Evolutionary conservation across 306 rosid genomes (phyloP), one percentile per base, ranked within the genome.

Genomic region (Gynostemma pentaphyllum): DNA sequence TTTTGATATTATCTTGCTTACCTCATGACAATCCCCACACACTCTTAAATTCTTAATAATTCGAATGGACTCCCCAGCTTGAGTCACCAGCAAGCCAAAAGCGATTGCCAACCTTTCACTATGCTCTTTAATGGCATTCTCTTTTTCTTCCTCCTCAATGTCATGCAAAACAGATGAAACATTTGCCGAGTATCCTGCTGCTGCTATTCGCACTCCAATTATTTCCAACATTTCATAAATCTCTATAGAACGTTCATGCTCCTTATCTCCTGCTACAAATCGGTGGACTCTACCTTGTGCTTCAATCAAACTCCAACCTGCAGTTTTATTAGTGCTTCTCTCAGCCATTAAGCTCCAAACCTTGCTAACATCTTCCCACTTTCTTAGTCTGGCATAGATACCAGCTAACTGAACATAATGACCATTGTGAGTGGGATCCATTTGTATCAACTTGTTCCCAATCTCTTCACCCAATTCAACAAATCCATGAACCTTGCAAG

Each of bases 281-380:
- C 74, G 80, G 79, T 85, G 96, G 74, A 89, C 79, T 75, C 57
- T 80, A 24, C 83, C 88, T 51, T 80, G 76, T 30, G 68, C 78
- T 78, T 89, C 97, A 73, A 89, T 82, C 81, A 89, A 75, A 74
- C 89, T 89, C 95, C 96, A 83, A 55, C 91, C 91, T 1, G 86
- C 82, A 71, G 79, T 74, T 83, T 86, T 86, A 4, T 51, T 74
- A 26, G 75, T 45, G 70, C 70, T 76, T 57, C 69, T 67, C 71
- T 68, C 80, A 2, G 27, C 37, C 95, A 89, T 82, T 65, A 89
- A 71, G 36, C 81, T 76, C 16, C 89, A 72, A 73, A 84, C 79
- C 78, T 88, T 72, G 73, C 78, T 70, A 0, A 84, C 95, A 34
- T 84, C 89, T 64, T 89, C 95, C 97, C 97, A 86, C 69, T 84